Evolutionary conservation across 805 yeast species (phyloP), one percentile per base, ranked within the genome.

Genomic region (Metschnikowia peoriensis): DNA sequence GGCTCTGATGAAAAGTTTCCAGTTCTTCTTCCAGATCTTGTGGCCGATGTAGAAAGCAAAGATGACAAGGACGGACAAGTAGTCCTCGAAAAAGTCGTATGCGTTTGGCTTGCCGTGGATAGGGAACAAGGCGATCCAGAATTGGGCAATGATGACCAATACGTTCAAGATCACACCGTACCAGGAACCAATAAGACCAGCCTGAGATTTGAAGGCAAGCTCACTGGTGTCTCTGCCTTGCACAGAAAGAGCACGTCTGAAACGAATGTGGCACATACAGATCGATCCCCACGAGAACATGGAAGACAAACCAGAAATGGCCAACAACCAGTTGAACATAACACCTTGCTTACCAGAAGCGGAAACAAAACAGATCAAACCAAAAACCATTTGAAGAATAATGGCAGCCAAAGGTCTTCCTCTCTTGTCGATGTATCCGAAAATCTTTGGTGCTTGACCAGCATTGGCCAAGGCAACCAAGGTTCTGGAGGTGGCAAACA

Each of bases 401-500:
- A 74, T 64, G 15, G 75, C 76, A 35, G 68, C 69, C 62, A 73
- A 60, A 11, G 78, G 78, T 60, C 78, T 67, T 38, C 78, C 78
- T 45, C 59, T 64, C 53, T 64, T 63, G 64, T 74, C 78, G 47
- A 74, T 71, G 61, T 71, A 73, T 44, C 64, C 71, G 50, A 80
- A 72, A 34, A 76, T 44, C 55, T 69, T 71, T 34, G 92, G 92
- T 41, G 84, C 87, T 60, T 81, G 78, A 7, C 89, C 88, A 67
- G 85, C 88, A 52, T 82, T 83, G 12, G 90, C 85, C 60, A 86
- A 70, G 27, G 89, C 80, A 47, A 82, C 83, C 49, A 87, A 65
- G 8, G 89, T 77, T 76, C 93, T 80, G 46, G 91, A 85, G 55
- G 85, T 80, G 16, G 85, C 88, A 65, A 78, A 87, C 39, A 86